phyloP scores from a whole-genome alignment of 768 basidiomycete species.

The Dictyophora rubrovolvata region DNA sequence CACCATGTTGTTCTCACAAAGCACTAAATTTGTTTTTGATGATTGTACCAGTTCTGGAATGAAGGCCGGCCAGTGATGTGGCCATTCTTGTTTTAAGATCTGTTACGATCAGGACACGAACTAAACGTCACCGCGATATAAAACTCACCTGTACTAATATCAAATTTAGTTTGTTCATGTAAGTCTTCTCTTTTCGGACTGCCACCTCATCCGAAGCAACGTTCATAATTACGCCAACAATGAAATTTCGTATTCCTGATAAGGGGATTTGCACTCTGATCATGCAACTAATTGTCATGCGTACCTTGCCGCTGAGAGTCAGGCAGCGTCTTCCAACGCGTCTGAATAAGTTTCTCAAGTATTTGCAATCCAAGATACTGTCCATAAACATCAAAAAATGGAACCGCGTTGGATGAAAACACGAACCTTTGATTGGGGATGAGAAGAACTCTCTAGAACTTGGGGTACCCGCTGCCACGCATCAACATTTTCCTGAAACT shows the following conservation, averaged over 20 bases:
- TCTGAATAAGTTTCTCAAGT: slow-evolving; percentile 37
- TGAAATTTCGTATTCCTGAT: slow-evolving; percentile 36
- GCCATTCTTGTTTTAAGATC: slow-evolving; percentile 46
- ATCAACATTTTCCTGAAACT: slow-evolving; percentile 40
- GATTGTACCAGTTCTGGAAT: slow-evolving; percentile 39
- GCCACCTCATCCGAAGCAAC: slow-evolving; percentile 31
- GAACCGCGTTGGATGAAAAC: background rate
- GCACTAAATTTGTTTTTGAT: slow-evolving; percentile 34
- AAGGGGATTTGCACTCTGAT: slow-evolving; percentile 3
- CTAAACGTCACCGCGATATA: background rate
- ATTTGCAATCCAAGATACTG: slow-evolving; percentile 39
- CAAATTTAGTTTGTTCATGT: slow-evolving; percentile 39
- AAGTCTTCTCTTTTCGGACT: slow-evolving; percentile 31
- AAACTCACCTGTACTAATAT: slow-evolving; percentile 34
- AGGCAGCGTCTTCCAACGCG: slow-evolving; percentile 37
- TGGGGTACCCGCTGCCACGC: slow-evolving; percentile 39
- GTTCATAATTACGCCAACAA: slow-evolving; percentile 34
- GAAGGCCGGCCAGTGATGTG: slow-evolving; percentile 39
- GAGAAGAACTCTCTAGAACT: slow-evolving; percentile 30
- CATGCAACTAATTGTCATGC: background rate
- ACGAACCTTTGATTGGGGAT: slow-evolving; percentile 31
- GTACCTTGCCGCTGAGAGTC: slow-evolving; percentile 32
- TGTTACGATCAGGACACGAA: slow-evolving; percentile 11
- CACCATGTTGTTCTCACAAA: slow-evolving; percentile 47
- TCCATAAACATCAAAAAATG: background rate